A percentile compares a stretch with the other conserved stretches of the same genome.
These are phyloP conservation scores for Blastomyces parvus DNA, from an alignment of 2,329 filamentous ascomycete species.

Conservation along the genomic window DNA sequence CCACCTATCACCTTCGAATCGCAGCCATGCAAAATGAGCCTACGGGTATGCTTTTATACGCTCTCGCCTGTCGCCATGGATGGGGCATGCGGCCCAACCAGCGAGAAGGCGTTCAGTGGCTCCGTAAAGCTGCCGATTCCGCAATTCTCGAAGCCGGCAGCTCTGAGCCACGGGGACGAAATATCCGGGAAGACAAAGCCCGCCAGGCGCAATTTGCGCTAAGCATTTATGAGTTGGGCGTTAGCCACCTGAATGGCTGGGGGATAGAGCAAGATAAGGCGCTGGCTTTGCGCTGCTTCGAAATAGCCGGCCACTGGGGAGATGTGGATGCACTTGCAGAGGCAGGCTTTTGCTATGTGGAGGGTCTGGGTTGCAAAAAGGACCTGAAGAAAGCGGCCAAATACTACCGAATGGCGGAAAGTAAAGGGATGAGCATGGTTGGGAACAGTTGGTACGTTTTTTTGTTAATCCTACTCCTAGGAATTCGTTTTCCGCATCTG, in stretches of 20 bases:
- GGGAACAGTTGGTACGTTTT: constrained; percentile 80
- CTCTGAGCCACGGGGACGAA: constrained; percentile 52
- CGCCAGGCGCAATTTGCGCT: constrained; percentile 89
- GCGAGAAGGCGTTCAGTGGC: constrained; percentile 80
- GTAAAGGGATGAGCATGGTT: constrained; percentile 92
- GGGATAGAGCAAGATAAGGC: constrained; percentile 87
- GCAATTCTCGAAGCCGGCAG: constrained; percentile 75
- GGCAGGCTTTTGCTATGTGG: constrained; percentile 90
- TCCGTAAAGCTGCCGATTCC: constrained; percentile 79
- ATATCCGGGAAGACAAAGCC: constrained; percentile 61
- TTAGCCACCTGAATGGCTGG: constrained; percentile 98
- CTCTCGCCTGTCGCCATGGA: constrained; percentile 85
- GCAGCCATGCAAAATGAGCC: constrained; percentile 78
- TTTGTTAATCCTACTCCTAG: not conserved
- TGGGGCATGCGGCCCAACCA: constrained; percentile 97
- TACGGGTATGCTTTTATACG: constrained; percentile 92
- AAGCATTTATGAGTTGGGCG: constrained; percentile 90
- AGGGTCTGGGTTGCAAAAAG: constrained; percentile 90
- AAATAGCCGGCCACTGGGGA: constrained; percentile 92
- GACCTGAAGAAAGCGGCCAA: constrained; percentile 88
- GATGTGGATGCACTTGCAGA: constrained; percentile 90
- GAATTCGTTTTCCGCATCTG: not conserved
- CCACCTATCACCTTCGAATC: constrained; percentile 87
- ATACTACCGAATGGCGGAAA: constrained; percentile 82
- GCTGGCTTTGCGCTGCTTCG: constrained; percentile 83